These are phyloP conservation scores for Pleurotus giganteus DNA, from an alignment of 768 basidiomycete species.

Conservation along the genomic window DNA sequence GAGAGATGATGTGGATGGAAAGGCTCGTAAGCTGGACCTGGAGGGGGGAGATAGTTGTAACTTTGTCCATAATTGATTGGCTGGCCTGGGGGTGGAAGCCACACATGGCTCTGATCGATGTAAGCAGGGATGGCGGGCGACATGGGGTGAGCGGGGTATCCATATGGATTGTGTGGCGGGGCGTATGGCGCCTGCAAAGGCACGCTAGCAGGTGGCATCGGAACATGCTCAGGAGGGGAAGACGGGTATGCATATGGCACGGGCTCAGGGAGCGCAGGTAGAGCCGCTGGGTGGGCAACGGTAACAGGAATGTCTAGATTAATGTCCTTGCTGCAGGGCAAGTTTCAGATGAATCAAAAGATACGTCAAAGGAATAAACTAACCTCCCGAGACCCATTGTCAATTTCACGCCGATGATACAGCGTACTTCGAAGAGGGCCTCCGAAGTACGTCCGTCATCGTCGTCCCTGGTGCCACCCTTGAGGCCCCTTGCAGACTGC, in stretches of 20 bases:
- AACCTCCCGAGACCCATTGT: constrained; percentile 74
- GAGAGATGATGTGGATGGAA: constrained; percentile 16
- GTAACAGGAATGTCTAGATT: constrained; percentile 60
- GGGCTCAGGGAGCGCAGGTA: constrained; percentile 39
- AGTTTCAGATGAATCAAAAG: constrained; percentile 6
- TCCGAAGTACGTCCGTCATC: constrained; percentile 43
- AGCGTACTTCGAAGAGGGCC: constrained; percentile 67
- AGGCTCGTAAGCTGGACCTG: constrained; percentile 14
- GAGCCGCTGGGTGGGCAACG: constrained; percentile 61
- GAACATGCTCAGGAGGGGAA: constrained; percentile 21
- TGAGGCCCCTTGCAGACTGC: constrained; percentile 56
- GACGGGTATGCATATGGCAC: constrained; percentile 13
- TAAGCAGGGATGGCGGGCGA: constrained; percentile 39
- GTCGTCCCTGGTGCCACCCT: constrained; percentile 60
- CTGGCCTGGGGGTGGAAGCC: constrained; percentile 41
- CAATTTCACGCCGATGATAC: constrained; percentile 59
- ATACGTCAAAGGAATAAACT: constrained; percentile 17
- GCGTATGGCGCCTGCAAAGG: constrained; percentile 20
- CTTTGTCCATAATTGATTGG: constrained; percentile 22
- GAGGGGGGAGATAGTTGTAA: constrained; percentile 33
- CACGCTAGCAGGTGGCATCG: constrained; percentile 19
- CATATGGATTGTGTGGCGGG: constrained; percentile 27
- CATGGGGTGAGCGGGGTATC: constrained; percentile 33
- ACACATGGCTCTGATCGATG: constrained; percentile 47
- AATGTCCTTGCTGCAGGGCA: constrained; percentile 62